Evolutionary conservation across 768 basidiomycete genomes (phyloP), one percentile per base, ranked within the genome.

Genomic region (Scleroderma bovista): DNA sequence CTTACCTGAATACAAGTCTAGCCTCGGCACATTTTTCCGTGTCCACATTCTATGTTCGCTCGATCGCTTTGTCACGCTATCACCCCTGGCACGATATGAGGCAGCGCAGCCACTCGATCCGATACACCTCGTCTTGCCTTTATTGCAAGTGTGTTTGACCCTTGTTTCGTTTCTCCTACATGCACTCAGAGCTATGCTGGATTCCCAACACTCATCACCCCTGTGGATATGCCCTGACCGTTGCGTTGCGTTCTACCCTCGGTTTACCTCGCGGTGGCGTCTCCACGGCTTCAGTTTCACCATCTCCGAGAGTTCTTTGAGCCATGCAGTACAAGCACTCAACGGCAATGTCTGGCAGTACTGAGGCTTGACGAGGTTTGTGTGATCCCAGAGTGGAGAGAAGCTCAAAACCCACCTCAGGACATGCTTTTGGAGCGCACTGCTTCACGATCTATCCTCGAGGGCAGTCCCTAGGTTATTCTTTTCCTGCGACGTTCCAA

Each of bases 331-430:
- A 16, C 45, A 20, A 37, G 45, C 43, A 55, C 39, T 43, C 46
- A 44, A 23, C 36, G 51, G 42, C 52, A 12, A 49, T 47, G 50
- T 46, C 33, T 47, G 48, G 55, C 56, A 50, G 53, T 54, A 54
- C 54, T 29, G 23, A 54, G 45, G 32, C 53, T 52, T 55, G 50
- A 54, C 58, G 63, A 64, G 47, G 62, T 58, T 55, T 52, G 60
- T 52, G 60, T 56, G 60, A 56, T 29, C 52, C 46, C 60, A 58
- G 54, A 65, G 63, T 60, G 63, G 63, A 34, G 50, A 59, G 61
- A 64, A 63, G 59, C 60, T 51, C 4, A 22, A 34, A 50, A 59
- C 57, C 55, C 56, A 48, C 60, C 57, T 63, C 62, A 38, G 44
- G 62, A 60, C 56, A 56, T 57, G 60, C 56, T 53, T 52, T 48